Percentiles rank a stretch among this genome's conserved stretches.
phyloP scores from a whole-genome alignment of 768 basidiomycete genomes.

The Mycena leptocephala region DNA sequence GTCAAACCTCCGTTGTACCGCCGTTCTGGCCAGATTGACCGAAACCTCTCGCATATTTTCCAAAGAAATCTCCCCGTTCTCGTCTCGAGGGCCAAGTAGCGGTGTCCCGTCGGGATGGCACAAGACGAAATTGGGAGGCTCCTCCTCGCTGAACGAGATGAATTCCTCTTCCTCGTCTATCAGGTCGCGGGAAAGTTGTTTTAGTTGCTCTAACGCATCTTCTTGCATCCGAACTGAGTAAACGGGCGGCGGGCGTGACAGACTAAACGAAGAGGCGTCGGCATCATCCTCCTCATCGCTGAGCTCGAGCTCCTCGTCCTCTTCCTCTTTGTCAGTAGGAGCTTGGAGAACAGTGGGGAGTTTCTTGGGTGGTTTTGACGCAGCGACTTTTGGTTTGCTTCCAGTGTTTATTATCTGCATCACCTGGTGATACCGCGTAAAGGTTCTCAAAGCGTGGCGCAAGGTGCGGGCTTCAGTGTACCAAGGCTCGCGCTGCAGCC shows the following conservation, averaged over 20 bases:
- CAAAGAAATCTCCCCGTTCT: neutral
- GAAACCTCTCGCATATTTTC: neutral
- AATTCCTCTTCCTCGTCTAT: neutral
- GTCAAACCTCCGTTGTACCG: neutral
- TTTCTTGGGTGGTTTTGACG: no score
- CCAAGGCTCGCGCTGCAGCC: slow-evolving; percentile 13
- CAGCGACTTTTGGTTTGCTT: neutral
- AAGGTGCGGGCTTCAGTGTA: neutral
- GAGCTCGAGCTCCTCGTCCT: neutral
- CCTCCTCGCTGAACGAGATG: neutral
- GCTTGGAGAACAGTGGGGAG: neutral
- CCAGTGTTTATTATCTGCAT: no score
- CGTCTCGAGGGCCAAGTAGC: neutral
- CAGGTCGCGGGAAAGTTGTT: no score
- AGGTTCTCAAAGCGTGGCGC: neutral
- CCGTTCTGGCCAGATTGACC: neutral
- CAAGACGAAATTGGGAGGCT: neutral
- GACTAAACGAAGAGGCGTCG: neutral
- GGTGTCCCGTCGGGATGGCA: neutral
- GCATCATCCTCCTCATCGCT: neutral
- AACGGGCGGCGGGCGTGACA: neutral
- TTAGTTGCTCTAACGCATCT: neutral
- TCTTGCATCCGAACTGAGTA: neutral
- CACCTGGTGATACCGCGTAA: neutral
- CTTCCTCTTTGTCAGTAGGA: neutral